Base-by-base conservation (phyloP, 2,329 filamentous ascomycete genomes). In the Fusarium burgessii region DNA sequence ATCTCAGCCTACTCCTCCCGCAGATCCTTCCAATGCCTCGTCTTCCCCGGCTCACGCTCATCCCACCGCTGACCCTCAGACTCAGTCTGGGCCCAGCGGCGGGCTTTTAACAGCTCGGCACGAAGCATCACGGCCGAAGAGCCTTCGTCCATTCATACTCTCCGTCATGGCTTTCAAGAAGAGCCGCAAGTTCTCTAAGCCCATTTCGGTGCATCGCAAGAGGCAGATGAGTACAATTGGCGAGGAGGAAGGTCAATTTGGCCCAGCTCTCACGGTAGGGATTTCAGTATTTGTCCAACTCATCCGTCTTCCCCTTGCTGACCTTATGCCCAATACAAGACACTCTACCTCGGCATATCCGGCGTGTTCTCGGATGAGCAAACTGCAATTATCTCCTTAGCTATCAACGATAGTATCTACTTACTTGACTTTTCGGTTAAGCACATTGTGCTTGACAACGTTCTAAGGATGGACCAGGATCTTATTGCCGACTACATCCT, bases 401-500 rank as follows among this genome's bases (percentile, higher is more conserved):
- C 91, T 5, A 86, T 92, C 68, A 91, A 93, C 68, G 92, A 94
- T 77, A 88, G 89, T 9, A 90, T 90, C 7, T 94, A 94, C 77
- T 88, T 92, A 20, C 84, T 93, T 41, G 92, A 94, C 78, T 94
- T 91, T 76, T 87, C 87, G 9, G 86, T 92, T 69, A 86, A 89
- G 70, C 82, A 85, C 17, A 82, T 92, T 46, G 84, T 87, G 55
- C 78, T 81, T 52, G 84, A 92, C n/a, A n/a, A n/a, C n/a, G 85
- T 91, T 56, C 87, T 88, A 68, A 82, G 94, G 43, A 80, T 93
- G 65, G 68, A 77, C 0, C n/a, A n/a, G n/a, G 33, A 35, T 35
- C 14, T 8, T 15, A 35, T 35, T 35, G 33, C 33, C 14, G 14
- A 35, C 6, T 35, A 35, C 9, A 15, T 35, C 6, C 33, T 35